These are phyloP conservation scores for Phalaenopsis aphrodite DNA, from an alignment of 106 monocot genomes.

Conservation along the genomic window DNA sequence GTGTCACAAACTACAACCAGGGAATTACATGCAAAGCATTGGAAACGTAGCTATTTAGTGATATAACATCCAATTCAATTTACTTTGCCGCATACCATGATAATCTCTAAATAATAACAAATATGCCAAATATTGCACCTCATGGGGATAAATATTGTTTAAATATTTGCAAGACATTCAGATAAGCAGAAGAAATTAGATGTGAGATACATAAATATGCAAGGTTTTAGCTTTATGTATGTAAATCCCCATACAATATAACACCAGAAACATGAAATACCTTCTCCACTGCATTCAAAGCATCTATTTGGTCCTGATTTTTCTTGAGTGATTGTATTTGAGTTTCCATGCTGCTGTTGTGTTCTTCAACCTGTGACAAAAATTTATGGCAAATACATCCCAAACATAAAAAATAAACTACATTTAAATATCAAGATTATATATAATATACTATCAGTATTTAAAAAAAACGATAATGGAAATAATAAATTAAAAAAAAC, in stretches of 20 bases:
- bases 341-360: conserved; percentile 5
- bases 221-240: no score
- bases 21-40: no score
- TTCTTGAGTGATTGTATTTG: conserved; percentile 7
- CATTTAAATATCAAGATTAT: not conserved
- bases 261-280: not conserved
- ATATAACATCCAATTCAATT: no score
- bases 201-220: not conserved
- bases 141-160: no score
- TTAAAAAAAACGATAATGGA: not conserved
- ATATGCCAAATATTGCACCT: no score
- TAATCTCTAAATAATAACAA: no score
- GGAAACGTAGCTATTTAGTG: no score
- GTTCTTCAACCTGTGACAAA: conserved; percentile 5
- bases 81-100: no score
- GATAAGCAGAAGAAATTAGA: not conserved
- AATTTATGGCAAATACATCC: not conserved
- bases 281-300: conserved; percentile 10
- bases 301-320: not conserved
- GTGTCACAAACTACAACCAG: no score
- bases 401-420: not conserved
- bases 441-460: not conserved
- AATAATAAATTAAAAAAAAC: not conserved
- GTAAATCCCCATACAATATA: not conserved
- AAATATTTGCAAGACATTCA: no score